phyloP scores from a whole-genome alignment of 176 grass and related monocot genomes.

The Bromus sterilis region DNA sequence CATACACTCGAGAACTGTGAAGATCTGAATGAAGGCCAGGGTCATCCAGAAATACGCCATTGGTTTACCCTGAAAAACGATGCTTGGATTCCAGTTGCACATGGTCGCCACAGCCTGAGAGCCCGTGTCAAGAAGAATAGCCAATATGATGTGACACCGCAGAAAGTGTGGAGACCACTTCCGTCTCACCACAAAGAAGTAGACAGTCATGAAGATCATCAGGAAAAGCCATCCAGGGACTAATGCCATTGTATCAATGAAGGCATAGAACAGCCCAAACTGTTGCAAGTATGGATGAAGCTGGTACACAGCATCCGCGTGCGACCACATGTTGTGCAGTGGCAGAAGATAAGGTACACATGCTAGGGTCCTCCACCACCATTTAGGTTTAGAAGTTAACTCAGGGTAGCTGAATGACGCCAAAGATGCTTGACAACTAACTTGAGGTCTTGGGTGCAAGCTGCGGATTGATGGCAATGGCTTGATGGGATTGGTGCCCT shows the following conservation, averaged over 20 bases:
- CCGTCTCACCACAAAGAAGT: slow-evolving; percentile 70
- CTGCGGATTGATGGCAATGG: slow-evolving; percentile 1
- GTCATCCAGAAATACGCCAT: slow-evolving; percentile 72
- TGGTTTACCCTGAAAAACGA: slow-evolving; percentile 50
- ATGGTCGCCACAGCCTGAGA: slow-evolving; percentile 55
- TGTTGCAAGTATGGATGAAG: slow-evolving; percentile 63
- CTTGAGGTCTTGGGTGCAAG: slow-evolving; percentile 4
- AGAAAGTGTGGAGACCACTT: slow-evolving; percentile 83
- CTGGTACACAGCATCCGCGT: slow-evolving; percentile 72
- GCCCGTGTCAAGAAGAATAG: slow-evolving; percentile 71
- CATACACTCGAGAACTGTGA: slow-evolving; percentile 85
- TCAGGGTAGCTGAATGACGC: slow-evolving; percentile 52
- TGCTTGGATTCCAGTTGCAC: slow-evolving; percentile 70
- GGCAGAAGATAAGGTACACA: slow-evolving; percentile 77
- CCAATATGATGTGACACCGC: slow-evolving; percentile 77
- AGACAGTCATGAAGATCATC: slow-evolving; percentile 54
- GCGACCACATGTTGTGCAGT: slow-evolving; percentile 77
- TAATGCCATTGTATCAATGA: slow-evolving; percentile 73
- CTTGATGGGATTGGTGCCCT: slow-evolving; percentile 18
- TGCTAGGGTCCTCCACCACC: slow-evolving; percentile 80
- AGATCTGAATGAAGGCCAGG: slow-evolving; percentile 67
- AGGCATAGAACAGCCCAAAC: slow-evolving; percentile 51
- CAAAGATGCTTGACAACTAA: slow-evolving; percentile 48
- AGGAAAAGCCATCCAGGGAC: slow-evolving; percentile 68
- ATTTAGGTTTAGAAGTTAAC: slow-evolving; percentile 66